Conservation (phyloP, 495 filamentous ascomycete genomes). For the Letharia columbiana region DNA sequence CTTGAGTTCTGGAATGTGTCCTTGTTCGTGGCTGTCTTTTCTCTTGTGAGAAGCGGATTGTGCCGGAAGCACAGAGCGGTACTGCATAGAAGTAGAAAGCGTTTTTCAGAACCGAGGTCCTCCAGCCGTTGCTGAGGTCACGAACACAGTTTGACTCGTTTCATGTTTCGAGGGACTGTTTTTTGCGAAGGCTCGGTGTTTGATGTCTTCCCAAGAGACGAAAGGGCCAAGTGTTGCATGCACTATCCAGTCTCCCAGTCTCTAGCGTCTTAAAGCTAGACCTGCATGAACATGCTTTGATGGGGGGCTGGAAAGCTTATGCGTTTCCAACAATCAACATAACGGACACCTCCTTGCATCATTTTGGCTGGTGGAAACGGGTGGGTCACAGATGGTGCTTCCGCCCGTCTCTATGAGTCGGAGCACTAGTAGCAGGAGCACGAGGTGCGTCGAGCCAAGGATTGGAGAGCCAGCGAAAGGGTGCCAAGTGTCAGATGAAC, state of each 20-base stretch:
- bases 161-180: neutral
- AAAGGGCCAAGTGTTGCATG: neutral
- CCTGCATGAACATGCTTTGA: neutral
- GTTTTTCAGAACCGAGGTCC: neutral
- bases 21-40: neutral
- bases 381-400: neutral
- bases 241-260: neutral
- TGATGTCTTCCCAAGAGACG: neutral
- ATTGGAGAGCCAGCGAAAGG: neutral
- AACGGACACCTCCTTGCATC: neutral
- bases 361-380: neutral
- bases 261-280: neutral
- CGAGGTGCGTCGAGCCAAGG: neutral
- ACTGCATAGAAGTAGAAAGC: neutral
- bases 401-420: neutral
- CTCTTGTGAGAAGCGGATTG: neutral
- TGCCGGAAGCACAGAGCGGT: neutral
- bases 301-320: neutral
- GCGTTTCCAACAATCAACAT: neutral
- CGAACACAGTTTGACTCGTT: neutral
- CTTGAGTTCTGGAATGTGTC: neutral
- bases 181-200: neutral
- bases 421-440: neutral
- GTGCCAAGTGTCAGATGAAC: constrained; percentile 3
- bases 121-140: neutral